These are phyloP conservation scores for Lentinus brumalis DNA, from an alignment of 768 basidiomycete genomes.

Conservation along the genomic window DNA sequence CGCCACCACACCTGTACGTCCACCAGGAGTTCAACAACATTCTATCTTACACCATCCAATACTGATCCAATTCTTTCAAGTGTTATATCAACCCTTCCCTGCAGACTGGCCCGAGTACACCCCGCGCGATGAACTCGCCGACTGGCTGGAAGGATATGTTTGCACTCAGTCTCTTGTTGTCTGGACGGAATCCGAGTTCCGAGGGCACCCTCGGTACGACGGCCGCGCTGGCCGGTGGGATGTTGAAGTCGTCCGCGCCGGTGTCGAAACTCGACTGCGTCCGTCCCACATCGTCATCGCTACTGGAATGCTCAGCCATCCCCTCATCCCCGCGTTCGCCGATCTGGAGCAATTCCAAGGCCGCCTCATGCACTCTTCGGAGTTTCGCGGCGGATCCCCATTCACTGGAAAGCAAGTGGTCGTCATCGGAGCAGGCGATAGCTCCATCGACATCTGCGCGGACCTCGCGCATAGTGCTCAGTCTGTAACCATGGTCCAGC, in stretches of 20 bases:
- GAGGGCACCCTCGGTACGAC: slow-evolving; percentile 37
- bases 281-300: slow-evolving; percentile 58
- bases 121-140: slow-evolving; percentile 59
- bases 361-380: slow-evolving; percentile 50
- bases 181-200: slow-evolving; percentile 58
- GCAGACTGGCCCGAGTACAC: slow-evolving; percentile 24
- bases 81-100: slow-evolving; percentile 11
- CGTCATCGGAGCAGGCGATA: slow-evolving; percentile 64
- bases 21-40: too few relatives aligned
- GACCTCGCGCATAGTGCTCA: slow-evolving; percentile 26
- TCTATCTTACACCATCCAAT: too few relatives aligned
- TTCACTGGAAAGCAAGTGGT: slow-evolving; percentile 65
- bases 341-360: slow-evolving; percentile 54
- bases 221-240: slow-evolving; percentile 45
- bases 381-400: slow-evolving; percentile 49
- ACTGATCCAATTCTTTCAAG: not conserved
- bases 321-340: slow-evolving; percentile 47
- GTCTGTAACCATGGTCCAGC: slow-evolving; percentile 43
- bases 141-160: slow-evolving; percentile 69
- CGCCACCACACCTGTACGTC: slow-evolving; percentile 35
- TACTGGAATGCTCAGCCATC: slow-evolving; percentile 51
- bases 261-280: slow-evolving; percentile 39
- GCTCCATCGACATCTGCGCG: slow-evolving; percentile 31
- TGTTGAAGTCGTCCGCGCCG: slow-evolving; percentile 41
- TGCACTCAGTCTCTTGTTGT: slow-evolving; percentile 60